Conservation (phyloP, 192 early-diverging fungal species). For the Obelidium mucronatum region DNA sequence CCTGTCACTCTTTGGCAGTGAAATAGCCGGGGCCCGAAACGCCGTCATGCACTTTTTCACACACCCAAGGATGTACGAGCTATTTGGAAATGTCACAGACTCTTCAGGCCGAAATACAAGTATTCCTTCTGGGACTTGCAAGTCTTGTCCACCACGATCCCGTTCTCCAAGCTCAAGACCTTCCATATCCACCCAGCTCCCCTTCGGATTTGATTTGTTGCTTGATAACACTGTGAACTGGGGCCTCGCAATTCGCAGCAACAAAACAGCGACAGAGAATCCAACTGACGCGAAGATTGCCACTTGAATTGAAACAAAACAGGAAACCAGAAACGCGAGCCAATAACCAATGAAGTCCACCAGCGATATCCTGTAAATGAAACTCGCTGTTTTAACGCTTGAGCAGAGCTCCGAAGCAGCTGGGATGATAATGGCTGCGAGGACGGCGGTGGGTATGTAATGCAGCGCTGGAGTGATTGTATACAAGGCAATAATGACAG, state of each 20-base stretch:
- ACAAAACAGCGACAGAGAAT: conserved; percentile 73
- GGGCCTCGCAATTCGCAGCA: conserved; percentile 80
- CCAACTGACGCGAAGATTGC: conserved; percentile 83
- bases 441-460: conserved; percentile 83
- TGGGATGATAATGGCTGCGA: conserved; percentile 85
- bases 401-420: conserved; percentile 81
- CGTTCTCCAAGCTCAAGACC: conserved; percentile 1
- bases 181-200: conserved; percentile 41
- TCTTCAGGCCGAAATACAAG: conserved; percentile 73
- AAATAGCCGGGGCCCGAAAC: no score
- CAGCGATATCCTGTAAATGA: conserved; percentile 24
- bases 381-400: conserved; percentile 58
- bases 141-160: neutral
- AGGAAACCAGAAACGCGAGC: conserved; percentile 63
- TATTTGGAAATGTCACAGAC: conserved; percentile 74
- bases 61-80: conserved; percentile 65
- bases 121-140: conserved; percentile 61
- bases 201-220: conserved; percentile 17
- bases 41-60: no score
- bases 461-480: conserved; percentile 83
- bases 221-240: conserved; percentile 52
- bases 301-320: conserved; percentile 74
- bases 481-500: conserved; percentile 85
- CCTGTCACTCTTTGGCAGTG: conserved; percentile 36
- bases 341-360: conserved; percentile 62